Percentiles rank a stretch among this genome's conserved stretches.
These are phyloP conservation scores for Boletus pseudo-olivaceus DNA, from an alignment of 768 basidiomycete genomes.

Conservation along the genomic window DNA sequence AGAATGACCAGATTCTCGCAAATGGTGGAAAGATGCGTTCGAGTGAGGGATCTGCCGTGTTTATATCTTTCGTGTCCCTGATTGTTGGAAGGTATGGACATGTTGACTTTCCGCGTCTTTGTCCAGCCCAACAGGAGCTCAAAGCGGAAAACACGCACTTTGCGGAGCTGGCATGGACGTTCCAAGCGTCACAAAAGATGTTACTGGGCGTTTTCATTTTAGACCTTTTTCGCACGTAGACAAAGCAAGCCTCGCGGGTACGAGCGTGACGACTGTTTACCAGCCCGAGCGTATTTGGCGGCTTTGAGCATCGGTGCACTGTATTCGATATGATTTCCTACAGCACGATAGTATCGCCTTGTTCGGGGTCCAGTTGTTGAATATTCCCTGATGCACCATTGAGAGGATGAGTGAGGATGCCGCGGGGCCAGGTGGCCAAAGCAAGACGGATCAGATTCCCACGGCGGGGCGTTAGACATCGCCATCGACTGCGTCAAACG, in stretches of 20 bases:
- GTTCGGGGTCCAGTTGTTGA: background rate
- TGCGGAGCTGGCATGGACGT: background rate
- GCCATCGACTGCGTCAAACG: background rate
- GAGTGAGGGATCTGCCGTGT: background rate
- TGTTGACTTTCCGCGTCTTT: background rate
- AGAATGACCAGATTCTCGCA: slow-evolving; percentile 21
- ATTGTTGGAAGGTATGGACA: slow-evolving; percentile 4
- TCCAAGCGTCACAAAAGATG: slow-evolving; percentile 1
- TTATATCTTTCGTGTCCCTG: slow-evolving; percentile 13
- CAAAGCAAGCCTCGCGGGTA: background rate
- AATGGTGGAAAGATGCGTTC: background rate
- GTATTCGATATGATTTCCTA: background rate
- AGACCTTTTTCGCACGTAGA: background rate
- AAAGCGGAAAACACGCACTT: slow-evolving; percentile 6
- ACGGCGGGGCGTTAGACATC: background rate
- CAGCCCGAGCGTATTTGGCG: background rate
- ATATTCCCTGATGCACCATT: too few species aligned
- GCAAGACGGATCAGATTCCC: background rate
- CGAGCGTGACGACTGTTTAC: too few species aligned
- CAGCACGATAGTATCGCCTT: too few species aligned
- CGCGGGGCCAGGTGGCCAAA: too few species aligned
- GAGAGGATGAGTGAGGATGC: too few species aligned
- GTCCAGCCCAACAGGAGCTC: background rate
- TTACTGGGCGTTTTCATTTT: background rate
- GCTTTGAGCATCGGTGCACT: background rate